Conservation (phyloP, 495 filamentous ascomycete species). For the Rostrohypoxylon terebratum region DNA sequence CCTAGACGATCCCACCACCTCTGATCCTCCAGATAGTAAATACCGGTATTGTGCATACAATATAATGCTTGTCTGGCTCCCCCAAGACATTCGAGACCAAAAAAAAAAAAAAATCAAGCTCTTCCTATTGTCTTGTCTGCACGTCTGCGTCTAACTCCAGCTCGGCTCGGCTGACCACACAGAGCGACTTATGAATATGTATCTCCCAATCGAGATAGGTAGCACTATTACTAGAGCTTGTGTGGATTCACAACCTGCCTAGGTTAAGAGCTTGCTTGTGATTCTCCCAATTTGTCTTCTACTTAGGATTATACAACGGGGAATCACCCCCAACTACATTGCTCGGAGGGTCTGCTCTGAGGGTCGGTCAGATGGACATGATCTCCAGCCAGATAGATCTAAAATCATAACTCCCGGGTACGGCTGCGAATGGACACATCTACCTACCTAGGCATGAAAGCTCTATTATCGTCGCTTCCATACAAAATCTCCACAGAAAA, state of each 20-base stretch:
- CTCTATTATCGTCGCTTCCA: not conserved
- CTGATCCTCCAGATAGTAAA: too few species aligned
- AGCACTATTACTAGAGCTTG: not conserved
- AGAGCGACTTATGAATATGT: not conserved
- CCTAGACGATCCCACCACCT: not conserved
- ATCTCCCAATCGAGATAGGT: not conserved
- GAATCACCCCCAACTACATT: not conserved
- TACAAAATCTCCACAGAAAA: not conserved
- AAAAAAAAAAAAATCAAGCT: slow-evolving; percentile 26
- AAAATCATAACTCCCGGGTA: not conserved
- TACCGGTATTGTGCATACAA: too few species aligned
- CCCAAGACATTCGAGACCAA: slow-evolving; percentile 15
- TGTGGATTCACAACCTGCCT: not conserved
- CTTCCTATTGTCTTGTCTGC: not conserved
- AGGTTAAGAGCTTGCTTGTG: not conserved
- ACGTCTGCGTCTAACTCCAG: not conserved
- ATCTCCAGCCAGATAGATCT: slow-evolving; percentile 8
- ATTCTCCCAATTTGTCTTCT: slow-evolving; percentile 1
- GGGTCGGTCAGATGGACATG: not conserved
- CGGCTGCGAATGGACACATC: not conserved
- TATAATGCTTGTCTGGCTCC: not conserved
- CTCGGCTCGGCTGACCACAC: slow-evolving; percentile 1
- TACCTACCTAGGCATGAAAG: not conserved
- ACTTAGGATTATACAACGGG: too few species aligned
- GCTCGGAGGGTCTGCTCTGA: not conserved